phyloP scores from a whole-genome alignment of 768 basidiomycete species.

The Boletus reticuloceps region DNA sequence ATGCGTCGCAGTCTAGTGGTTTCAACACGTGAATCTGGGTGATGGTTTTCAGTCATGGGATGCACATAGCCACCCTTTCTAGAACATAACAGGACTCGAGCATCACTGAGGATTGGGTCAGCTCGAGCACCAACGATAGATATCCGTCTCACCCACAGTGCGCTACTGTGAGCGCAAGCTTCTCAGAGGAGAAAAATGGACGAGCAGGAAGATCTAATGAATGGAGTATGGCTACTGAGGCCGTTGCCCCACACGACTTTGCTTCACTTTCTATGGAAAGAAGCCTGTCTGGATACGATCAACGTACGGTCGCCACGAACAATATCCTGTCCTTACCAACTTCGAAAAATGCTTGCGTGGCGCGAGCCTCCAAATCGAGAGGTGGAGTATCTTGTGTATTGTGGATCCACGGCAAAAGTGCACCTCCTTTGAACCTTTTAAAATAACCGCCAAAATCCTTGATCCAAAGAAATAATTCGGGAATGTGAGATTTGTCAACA shows the following conservation, averaged over 20 bases:
- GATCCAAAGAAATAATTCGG: conserved; percentile 73
- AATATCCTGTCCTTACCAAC: conserved; percentile 40
- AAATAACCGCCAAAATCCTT: conserved; percentile 88
- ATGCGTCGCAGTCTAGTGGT: conserved; percentile 80
- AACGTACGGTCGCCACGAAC: conserved; percentile 1
- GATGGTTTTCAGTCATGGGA: conserved; percentile 92
- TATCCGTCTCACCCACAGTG: conserved; percentile 74
- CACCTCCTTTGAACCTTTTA: conserved; percentile 82
- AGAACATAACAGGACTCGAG: conserved; percentile 80
- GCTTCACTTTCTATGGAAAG: conserved; percentile 68
- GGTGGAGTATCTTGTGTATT: conserved; percentile 28
- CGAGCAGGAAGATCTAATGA: conserved; percentile 76
- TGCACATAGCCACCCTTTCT: conserved; percentile 69
- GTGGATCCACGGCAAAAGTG: conserved; percentile 63
- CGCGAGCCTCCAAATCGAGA: conserved; percentile 80
- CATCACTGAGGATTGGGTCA: conserved; percentile 58
- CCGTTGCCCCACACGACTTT: conserved; percentile 83
- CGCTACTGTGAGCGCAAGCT: conserved; percentile 79
- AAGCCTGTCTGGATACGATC: conserved; percentile 54
- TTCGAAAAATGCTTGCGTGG: conserved; percentile 85
- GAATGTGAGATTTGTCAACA: conserved; percentile 65
- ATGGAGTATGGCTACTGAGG: conserved; percentile 88
- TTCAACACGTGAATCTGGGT: conserved; percentile 89
- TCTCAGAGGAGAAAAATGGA: conserved; percentile 81
- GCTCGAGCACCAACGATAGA: background rate